Base-by-base conservation (phyloP, 139 green algal species). In the Picochlorum sp. region DNA sequence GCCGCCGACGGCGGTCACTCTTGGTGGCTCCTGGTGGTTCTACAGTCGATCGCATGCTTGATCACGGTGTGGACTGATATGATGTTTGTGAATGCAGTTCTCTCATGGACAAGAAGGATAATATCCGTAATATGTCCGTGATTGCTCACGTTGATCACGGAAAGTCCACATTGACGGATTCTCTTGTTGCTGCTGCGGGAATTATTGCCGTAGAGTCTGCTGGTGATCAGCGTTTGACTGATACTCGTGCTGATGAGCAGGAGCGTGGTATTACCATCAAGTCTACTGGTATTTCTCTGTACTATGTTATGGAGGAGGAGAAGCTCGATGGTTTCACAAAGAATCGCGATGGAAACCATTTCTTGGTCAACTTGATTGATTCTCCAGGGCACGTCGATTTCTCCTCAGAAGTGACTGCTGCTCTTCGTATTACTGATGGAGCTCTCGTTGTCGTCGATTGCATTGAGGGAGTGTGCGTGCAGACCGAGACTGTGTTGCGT, bases 181-280 rank as follows among this genome's bases (percentile, higher is more conserved):
- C 92, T 10, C 84, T 99, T 70, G 94, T 99, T 66, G 94, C 94
- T 63, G 92, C 94, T 49, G 94, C 94, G 41, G 94, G 94, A 82
- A 98, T 99, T 75, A 99, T 99, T 77, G 82, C 91, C 34, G 72
- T 96, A 32, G 94, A 98, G 72, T 81, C 89, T 85, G 89, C 89
- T 57, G 90, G 90, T 28, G 90, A 97, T 75, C 73, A 82, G 49
- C 84, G 90, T 51, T 78, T 97, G 47, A 97, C 90, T 52, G 94
- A 99, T 75, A 98, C 94, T 3, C 89, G 94, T 56, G 80, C 87
- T 57, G 94, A 99, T 73, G 94, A 99, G 85, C 91, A 97, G 78
- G 94, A 98, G 72, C 88, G 94, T 54, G 90, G 94, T 68, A 98
- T 99, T 76, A 99, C 94, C 66, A 99, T 99, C 85, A 99, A 99